phyloP scores from a whole-genome alignment of 306 rosid species.

The Dalbergia oliveri region DNA sequence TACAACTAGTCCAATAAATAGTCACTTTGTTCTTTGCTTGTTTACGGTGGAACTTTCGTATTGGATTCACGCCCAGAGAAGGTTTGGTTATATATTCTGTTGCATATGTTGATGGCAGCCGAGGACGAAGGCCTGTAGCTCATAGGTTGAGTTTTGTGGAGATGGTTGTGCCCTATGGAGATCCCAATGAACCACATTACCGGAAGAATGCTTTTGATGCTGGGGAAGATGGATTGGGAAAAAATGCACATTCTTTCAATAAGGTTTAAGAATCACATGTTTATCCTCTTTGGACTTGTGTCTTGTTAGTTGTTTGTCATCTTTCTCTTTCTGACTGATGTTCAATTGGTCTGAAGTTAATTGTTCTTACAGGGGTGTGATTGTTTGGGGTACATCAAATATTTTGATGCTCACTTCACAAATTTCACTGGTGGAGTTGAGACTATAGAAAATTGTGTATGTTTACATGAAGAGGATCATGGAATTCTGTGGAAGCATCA shows the following conservation, averaged over 20 bases:
- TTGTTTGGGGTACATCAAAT: constrained; percentile 81
- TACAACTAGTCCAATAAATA: constrained; percentile 21
- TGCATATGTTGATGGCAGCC: constrained; percentile 84
- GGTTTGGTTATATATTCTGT: constrained; percentile 83
- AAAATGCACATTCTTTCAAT: constrained; percentile 86
- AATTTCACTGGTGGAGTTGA: constrained; percentile 86
- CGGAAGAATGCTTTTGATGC: constrained; percentile 87
- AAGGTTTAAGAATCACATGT: constrained; percentile 55
- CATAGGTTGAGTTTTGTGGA: constrained; percentile 90
- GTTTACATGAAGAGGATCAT: constrained; percentile 88
- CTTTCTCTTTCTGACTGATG: constrained; percentile 16
- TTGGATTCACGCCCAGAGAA: constrained; percentile 88
- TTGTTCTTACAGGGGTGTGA: constrained; percentile 71
- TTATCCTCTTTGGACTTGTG: constrained; percentile 29
- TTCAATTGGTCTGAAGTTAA: constrained; percentile 38
- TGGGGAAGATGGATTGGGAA: constrained; percentile 88
- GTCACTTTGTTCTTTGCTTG: constrained; percentile 30
- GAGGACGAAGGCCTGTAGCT: constrained; percentile 88
- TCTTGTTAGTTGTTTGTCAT: neutral
- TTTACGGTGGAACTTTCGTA: constrained; percentile 83
- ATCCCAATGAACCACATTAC: constrained; percentile 86
- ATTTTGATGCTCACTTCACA: constrained; percentile 86
- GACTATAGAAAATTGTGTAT: constrained; percentile 79
- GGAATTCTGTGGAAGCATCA: constrained; percentile 94
- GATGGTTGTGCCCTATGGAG: constrained; percentile 92